Percentiles rank a stretch among this genome's conserved stretches.
Conservation (phyloP, 306 rosid genomes). For the Canavalia gladiata region DNA sequence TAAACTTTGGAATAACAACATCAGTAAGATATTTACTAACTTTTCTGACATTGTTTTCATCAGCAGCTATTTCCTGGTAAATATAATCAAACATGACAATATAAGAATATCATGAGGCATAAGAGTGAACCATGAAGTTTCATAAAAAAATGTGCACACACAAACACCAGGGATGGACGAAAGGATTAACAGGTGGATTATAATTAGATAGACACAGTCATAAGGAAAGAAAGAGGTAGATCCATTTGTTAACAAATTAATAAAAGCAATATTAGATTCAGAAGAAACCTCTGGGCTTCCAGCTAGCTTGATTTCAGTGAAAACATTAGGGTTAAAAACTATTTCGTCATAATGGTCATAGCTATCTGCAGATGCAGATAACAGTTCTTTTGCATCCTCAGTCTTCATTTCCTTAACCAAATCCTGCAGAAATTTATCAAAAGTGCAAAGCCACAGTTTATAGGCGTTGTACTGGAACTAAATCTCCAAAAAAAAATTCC, state of each 20-base stretch:
- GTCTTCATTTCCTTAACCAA: constrained; percentile 52
- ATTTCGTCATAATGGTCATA: constrained; percentile 53
- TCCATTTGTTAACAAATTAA: neutral
- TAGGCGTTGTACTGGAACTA: neutral
- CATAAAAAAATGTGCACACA: neutral
- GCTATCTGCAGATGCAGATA: constrained; percentile 49
- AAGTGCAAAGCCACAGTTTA: constrained; percentile 37
- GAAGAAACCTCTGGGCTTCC: constrained; percentile 70
- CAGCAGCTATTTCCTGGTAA: constrained; percentile 79
- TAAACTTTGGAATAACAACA: constrained; percentile 82
- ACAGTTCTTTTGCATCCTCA: constrained; percentile 54
- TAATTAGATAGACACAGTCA: neutral
- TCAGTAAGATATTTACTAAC: constrained; percentile 73
- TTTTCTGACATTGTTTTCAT: constrained; percentile 79
- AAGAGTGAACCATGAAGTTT: neutral
- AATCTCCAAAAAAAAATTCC: constrained; percentile 9
- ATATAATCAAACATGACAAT: constrained; percentile 31
- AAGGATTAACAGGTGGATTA: constrained; percentile 17
- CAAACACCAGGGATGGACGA: neutral
- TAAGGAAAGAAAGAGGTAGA: neutral
- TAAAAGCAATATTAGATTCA: constrained; percentile 18
- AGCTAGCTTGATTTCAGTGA: constrained; percentile 80
- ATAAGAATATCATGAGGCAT: constrained; percentile 31
- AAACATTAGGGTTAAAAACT: constrained; percentile 83
- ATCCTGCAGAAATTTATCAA: constrained; percentile 55